A percentile compares a stretch with the other conserved stretches of the same genome.
Evolutionary conservation across 2,329 filamentous ascomycete genomes (phyloP).

Genomic region (Aspergillus nomiae): DNA sequence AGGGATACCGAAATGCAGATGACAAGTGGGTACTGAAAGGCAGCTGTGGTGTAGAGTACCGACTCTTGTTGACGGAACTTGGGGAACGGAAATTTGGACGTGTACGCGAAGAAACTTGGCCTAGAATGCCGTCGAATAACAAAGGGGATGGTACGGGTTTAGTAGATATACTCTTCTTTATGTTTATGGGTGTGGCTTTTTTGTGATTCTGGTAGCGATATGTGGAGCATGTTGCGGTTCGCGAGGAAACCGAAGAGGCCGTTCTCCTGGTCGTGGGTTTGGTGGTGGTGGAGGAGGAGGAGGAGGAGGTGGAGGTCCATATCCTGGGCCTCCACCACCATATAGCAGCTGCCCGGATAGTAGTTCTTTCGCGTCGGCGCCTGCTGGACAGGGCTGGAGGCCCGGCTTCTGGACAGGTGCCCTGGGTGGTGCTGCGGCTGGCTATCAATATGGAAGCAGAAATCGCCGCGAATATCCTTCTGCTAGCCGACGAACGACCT

Average conservation of each 20-base stretch:
- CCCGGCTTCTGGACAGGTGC: conserved; percentile 53
- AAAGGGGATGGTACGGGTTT: conserved; percentile 15
- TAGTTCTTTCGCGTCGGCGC: conserved; percentile 16
- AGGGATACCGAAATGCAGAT: conserved; percentile 75
- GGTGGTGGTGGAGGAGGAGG: conserved; percentile 32
- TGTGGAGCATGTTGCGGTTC: conserved; percentile 28
- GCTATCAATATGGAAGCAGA: conserved; percentile 42
- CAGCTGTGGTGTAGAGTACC: conserved; percentile 90
- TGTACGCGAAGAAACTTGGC: conserved; percentile 41
- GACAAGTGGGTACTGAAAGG: conserved; percentile 89
- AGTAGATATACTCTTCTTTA: conserved; percentile 36
- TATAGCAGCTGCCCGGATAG: conserved; percentile 36
- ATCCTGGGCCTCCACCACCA: conserved; percentile 42
- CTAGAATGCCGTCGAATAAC: conserved; percentile 12
- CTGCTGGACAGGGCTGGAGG: conserved; percentile 37
- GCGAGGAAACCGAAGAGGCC: conserved; percentile 27
- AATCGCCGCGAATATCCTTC: conserved; percentile 18
- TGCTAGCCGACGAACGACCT: conserved; percentile 19
- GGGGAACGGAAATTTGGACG: conserved; percentile 73
- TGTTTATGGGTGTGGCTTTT: conserved; percentile 33
- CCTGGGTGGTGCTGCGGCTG: conserved; percentile 43
- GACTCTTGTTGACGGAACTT: conserved; percentile 72
- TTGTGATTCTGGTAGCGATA: conserved; percentile 30
- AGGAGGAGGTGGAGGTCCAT: conserved; percentile 27
- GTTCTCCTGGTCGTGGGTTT: conserved; percentile 38